These are phyloP conservation scores for Musa itinerans DNA, from an alignment of 176 grass and related monocot genomes.

Conservation along the genomic window DNA sequence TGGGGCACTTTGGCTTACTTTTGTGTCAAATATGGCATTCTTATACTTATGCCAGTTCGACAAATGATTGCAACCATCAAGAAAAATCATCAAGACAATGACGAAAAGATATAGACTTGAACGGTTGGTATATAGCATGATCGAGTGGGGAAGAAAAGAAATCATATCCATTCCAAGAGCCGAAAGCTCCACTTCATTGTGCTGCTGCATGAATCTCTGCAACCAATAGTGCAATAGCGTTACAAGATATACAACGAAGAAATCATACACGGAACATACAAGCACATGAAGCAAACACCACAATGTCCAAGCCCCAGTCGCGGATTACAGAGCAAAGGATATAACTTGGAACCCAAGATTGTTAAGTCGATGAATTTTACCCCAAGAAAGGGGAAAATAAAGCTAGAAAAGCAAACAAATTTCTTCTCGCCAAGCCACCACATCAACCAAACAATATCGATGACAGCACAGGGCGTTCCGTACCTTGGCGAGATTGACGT, in stretches of 20 bases:
- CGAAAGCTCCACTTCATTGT: constrained; percentile 84
- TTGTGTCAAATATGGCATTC: no score
- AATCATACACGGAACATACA: neutral
- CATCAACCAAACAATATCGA: no score
- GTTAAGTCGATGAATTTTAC: no score
- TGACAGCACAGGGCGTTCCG: neutral
- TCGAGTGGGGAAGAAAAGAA: neutral
- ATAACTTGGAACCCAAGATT: neutral
- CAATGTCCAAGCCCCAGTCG: neutral
- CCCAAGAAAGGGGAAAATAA: no score
- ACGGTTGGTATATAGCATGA: no score
- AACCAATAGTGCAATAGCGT: neutral
- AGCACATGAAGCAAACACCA: neutral
- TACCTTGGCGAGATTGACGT: constrained; percentile 89
- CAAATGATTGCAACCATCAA: no score
- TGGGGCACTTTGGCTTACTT: no score
- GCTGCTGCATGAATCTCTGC: constrained; percentile 63
- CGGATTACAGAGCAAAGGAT: neutral
- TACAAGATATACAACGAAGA: neutral
- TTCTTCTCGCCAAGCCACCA: no score
- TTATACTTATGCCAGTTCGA: no score
- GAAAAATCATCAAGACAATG: no score
- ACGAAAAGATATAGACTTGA: no score
- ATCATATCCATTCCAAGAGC: constrained; percentile 91
- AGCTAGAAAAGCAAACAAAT: no score